phyloP scores from a whole-genome alignment of 139 green algal species.

The Auxenochlorella protothecoides region DNA sequence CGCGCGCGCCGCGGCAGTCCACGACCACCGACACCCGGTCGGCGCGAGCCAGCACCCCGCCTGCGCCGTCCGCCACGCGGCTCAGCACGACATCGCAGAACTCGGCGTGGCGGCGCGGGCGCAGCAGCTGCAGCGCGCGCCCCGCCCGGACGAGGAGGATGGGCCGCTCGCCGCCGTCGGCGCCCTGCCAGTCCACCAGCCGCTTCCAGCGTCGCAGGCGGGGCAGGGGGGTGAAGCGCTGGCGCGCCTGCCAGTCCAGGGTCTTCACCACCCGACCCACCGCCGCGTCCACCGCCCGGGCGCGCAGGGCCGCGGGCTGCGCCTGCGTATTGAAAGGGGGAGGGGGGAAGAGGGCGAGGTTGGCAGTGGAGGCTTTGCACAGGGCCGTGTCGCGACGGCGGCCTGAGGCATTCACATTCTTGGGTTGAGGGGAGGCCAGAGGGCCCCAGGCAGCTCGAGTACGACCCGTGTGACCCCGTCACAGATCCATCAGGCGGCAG shows the following conservation, averaged over 20 bases:
- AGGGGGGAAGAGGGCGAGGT: background rate
- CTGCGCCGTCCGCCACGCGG: conserved; percentile 10
- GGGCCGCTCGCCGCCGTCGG: conserved; percentile 8
- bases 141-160: conserved; percentile 29
- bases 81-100: conserved; percentile 16
- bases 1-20: conserved; percentile 17
- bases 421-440: no score
- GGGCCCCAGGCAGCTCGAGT: no score
- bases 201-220: conserved; percentile 22
- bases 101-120: conserved; percentile 5
- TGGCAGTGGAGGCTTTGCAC: no score
- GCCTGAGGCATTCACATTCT: no score
- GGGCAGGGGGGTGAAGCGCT: background rate
- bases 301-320: background rate
- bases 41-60: no score
- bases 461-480: no score
- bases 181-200: conserved; percentile 27
- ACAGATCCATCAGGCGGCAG: no score
- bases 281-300: conserved; percentile 6
- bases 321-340: background rate
- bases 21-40: conserved; percentile 23
- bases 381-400: no score
- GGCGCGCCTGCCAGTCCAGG: background rate
- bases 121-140: conserved; percentile 24
- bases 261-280: conserved; percentile 6